A percentile compares a stretch with the other conserved stretches of the same genome.
Evolutionary conservation across 306 rosid genomes (phyloP).

Genomic region (Calophaca sinica): DNA sequence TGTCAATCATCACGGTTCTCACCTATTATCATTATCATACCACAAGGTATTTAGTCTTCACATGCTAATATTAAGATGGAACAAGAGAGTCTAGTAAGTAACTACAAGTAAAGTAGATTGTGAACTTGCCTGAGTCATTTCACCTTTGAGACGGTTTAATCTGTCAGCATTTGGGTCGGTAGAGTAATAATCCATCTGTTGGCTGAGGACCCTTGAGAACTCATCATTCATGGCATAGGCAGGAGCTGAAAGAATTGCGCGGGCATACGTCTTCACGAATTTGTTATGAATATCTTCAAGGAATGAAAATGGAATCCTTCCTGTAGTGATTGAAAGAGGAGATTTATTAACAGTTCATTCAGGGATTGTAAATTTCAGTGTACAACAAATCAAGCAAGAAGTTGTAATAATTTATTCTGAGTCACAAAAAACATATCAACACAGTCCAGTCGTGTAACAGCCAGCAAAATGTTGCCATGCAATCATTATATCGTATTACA

Average conservation of each 20-base stretch:
- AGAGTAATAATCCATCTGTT: constrained; percentile 88
- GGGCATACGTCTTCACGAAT: constrained; percentile 83
- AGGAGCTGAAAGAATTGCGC: constrained; percentile 80
- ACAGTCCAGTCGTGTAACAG: no score
- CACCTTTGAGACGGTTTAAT: constrained; percentile 90
- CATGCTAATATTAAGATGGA: not conserved
- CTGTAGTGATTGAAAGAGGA: constrained; percentile 45
- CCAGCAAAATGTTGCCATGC: no score
- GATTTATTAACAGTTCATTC: no score
- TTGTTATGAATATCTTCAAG: constrained; percentile 88
- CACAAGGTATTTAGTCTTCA: not conserved
- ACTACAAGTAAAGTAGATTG: not conserved
- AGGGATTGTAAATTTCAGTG: no score
- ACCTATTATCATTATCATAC: constrained; percentile 52
- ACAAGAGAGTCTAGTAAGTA: no score
- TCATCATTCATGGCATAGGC: constrained; percentile 95
- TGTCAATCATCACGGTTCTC: constrained; percentile 85
- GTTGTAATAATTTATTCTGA: no score
- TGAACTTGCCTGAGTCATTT: constrained; percentile 87
- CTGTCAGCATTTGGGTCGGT: constrained; percentile 88
- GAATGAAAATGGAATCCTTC: constrained; percentile 86
- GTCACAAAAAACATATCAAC: no score
- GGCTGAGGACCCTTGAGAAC: constrained; percentile 84
- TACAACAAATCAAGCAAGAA: no score
- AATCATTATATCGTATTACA: no score